A percentile compares a stretch with the other conserved stretches of the same genome.
phyloP scores from a whole-genome alignment of 2,329 filamentous ascomycete species.

The Ophiobolus disseminans region DNA sequence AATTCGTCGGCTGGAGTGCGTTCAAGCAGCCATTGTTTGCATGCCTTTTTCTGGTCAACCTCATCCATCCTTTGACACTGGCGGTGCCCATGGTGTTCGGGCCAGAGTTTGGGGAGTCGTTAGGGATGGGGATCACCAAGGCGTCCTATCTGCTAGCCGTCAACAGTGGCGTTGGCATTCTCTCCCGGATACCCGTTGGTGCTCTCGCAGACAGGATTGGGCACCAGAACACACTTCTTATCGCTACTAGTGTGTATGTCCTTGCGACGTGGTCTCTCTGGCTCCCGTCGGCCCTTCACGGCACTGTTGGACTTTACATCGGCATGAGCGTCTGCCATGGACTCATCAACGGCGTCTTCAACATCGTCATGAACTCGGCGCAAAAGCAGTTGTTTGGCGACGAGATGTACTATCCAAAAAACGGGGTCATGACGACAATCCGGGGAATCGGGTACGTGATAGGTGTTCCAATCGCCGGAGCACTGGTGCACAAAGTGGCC shows the following conservation, averaged over 20 bases:
- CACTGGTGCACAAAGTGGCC: conserved; percentile 20
- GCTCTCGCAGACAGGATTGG: conserved; percentile 57
- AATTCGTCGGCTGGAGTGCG: conserved; percentile 49
- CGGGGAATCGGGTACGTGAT: conserved; percentile 27
- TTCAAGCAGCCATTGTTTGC: conserved; percentile 52
- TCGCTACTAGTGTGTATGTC: conserved; percentile 37
- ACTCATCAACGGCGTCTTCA: conserved; percentile 22
- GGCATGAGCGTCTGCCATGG: conserved; percentile 29
- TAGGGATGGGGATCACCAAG: conserved; percentile 52
- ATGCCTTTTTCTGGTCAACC: conserved; percentile 48
- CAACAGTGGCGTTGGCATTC: conserved; percentile 56
- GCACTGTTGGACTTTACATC: conserved; percentile 21
- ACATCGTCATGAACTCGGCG: conserved; percentile 24
- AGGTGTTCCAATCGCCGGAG: conserved; percentile 29
- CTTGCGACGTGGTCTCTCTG: conserved; percentile 27
- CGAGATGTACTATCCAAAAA: conserved; percentile 30
- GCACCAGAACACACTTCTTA: conserved; percentile 57
- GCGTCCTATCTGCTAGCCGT: conserved; percentile 56
- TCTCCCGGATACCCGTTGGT: conserved; percentile 54
- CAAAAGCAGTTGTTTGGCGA: conserved; percentile 28
- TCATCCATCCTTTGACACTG: conserved; percentile 53
- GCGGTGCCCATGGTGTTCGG: conserved; percentile 59
- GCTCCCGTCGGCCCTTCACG: conserved; percentile 20
- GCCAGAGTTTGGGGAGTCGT: conserved; percentile 55
- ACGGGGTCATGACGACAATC: conserved; percentile 26